Base-by-base conservation (phyloP, 2,329 filamentous ascomycete genomes). In the Rutstroemia sp. region DNA sequence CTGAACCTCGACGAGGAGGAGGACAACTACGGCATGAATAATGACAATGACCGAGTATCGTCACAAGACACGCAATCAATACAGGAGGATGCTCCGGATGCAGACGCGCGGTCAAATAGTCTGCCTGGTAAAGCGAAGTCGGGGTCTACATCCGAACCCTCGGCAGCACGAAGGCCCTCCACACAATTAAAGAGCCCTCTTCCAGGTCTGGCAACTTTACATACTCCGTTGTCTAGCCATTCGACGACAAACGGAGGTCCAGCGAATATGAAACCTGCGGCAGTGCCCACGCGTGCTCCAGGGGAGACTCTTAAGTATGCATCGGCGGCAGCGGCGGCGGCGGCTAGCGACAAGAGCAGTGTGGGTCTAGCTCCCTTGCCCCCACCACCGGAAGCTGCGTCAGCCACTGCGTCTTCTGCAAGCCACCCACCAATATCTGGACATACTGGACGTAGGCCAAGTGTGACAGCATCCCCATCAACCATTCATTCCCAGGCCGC, bases 231-330 rank as follows among this genome's bases (percentile, higher is more conserved):
- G 64, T 73, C 83, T 10, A 81, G 77, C 14, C 19, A 48, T 19
- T 52, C 54, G 57, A 79, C 80, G 57, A 79, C 81, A 64, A 88
- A 80, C 69, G 80, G 80, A 68, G 73, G 78, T 51, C 74, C 79
- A 57, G 78, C 77, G 53, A 78, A 78, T 53, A 97, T 97, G 92
- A 99, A 97, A 76, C 92, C 94, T 12, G 94, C 94, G 17, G 86
- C 90, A 17, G 74, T 92, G 65, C 94, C 94, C 1, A 84, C 88
- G 58, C 83, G 92, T 70, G 85, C 89, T 6, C 88, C 90, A 4
- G 91, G 91, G 48, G 92, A 97, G 71, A 89, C 88, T 1, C 78
- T 99, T 63, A 97, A 97, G 73, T 99, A 99, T 70, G 94, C 94
- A 46, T 97, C 94, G 39, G 94, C 94, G 0, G 94, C 94, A 0